Conservation (phyloP, 768 basidiomycete species). For the Fomitopsis pulvina region DNA sequence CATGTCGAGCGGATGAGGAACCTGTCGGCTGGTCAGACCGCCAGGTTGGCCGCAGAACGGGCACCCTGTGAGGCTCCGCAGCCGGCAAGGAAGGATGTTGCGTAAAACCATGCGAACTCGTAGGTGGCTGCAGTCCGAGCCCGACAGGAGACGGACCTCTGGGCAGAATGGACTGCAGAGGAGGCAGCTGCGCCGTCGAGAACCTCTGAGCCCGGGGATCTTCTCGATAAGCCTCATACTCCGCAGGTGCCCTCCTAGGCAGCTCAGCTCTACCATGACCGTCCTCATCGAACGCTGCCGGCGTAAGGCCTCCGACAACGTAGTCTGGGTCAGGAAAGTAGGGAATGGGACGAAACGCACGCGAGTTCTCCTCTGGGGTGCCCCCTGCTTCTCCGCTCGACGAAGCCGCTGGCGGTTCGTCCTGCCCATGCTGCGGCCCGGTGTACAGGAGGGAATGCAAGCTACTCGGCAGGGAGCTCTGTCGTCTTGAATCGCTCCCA, state of each 20-base stretch:
- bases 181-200: neutral
- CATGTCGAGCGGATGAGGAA: neutral
- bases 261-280: neutral
- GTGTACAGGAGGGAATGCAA: constrained; percentile 38
- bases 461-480: constrained; percentile 46
- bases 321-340: neutral
- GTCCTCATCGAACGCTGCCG: neutral
- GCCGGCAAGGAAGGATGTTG: neutral
- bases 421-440: neutral
- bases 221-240: neutral
- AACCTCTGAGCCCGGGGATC: neutral
- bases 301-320: neutral
- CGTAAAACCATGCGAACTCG: neutral
- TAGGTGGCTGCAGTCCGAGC: neutral
- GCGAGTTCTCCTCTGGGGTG: neutral
- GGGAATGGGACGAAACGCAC: neutral
- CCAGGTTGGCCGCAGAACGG: neutral
- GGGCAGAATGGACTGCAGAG: neutral
- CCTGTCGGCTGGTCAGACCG: neutral
- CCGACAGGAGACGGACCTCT: neutral
- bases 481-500: constrained; percentile 4
- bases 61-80: neutral
- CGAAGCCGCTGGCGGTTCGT: neutral
- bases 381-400: neutral
- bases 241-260: neutral